Percentiles rank a stretch among this genome's conserved stretches.
These are phyloP conservation scores for Brasilioporus rufonigricans DNA, from an alignment of 768 basidiomycete genomes.

Conservation along the genomic window DNA sequence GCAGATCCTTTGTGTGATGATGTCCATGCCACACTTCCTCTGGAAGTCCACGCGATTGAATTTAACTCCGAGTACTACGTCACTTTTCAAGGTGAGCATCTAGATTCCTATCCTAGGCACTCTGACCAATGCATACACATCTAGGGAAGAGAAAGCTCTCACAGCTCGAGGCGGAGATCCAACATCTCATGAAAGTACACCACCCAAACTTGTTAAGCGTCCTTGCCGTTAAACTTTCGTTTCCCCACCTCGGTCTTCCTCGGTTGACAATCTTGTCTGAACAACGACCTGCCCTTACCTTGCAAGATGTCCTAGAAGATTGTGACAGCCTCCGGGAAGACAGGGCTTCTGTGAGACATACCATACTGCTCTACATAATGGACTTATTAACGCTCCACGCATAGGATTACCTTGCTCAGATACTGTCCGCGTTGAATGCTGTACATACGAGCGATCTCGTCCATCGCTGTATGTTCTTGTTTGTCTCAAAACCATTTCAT, in stretches of 20 bases:
- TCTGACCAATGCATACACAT: not conserved
- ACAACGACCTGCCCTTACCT: constrained; percentile 59
- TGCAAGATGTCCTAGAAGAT: constrained; percentile 76
- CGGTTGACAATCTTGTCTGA: constrained; percentile 70
- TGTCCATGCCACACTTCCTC: constrained; percentile 50
- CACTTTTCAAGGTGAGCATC: constrained; percentile 51
- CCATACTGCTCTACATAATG: not conserved
- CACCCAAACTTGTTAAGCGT: constrained; percentile 67
- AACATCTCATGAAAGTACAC: constrained; percentile 53
- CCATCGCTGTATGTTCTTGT: constrained; percentile 56
- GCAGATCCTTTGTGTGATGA: constrained; percentile 78
- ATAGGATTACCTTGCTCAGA: constrained; percentile 75
- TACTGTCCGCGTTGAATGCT: constrained; percentile 65
- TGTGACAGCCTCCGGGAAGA: constrained; percentile 72
- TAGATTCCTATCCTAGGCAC: not conserved
- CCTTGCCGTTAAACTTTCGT: constrained; percentile 62
- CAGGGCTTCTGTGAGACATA: constrained; percentile 54
- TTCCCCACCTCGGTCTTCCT: constrained; percentile 50
- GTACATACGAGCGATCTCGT: constrained; percentile 64
- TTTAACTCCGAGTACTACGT: constrained; percentile 72
- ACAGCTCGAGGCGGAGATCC: constrained; percentile 64
- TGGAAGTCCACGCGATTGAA: constrained; percentile 65
- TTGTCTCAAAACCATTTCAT: not conserved
- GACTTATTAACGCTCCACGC: not conserved
- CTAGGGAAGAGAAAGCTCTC: constrained; percentile 67